A percentile compares a stretch with the other conserved stretches of the same genome.
Evolutionary conservation across 495 filamentous ascomycete genomes (phyloP).

Genomic region (Aspergillus asperescens): DNA sequence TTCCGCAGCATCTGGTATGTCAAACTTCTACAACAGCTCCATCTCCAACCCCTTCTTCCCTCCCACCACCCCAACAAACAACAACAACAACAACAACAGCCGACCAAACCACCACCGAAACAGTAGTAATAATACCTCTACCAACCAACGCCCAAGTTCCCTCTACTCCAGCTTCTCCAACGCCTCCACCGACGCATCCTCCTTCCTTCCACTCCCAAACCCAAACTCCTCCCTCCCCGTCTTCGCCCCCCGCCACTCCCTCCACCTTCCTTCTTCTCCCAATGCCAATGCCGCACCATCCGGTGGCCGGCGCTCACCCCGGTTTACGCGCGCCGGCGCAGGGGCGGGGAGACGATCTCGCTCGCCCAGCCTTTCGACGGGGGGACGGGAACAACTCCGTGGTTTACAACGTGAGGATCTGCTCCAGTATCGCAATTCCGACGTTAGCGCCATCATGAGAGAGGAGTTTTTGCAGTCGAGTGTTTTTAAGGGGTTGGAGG

Average conservation of each 20-base stretch:
- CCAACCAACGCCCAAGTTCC: slow-evolving; percentile 22
- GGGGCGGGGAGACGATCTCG: slow-evolving; percentile 20
- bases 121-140: background rate
- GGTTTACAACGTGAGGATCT: slow-evolving; percentile 37
- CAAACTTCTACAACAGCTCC: slow-evolving; percentile 32
- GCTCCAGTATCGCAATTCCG: slow-evolving; percentile 38
- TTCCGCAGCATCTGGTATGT: slow-evolving; percentile 34
- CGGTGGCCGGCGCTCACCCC: slow-evolving; percentile 14
- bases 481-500: too few species aligned
- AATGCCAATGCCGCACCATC: slow-evolving; percentile 19
- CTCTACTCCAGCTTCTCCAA: slow-evolving; percentile 32
- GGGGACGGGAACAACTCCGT: slow-evolving; percentile 33
- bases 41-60: slow-evolving; percentile 14
- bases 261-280: slow-evolving; percentile 14
- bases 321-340: slow-evolving; percentile 10
- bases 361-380: slow-evolving; percentile 27
- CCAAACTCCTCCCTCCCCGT: slow-evolving; percentile 31
- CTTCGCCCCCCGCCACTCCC: slow-evolving; percentile 33
- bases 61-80: slow-evolving; percentile 15
- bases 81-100: background rate
- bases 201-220: slow-evolving; percentile 23
- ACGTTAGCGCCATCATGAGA: slow-evolving; percentile 38
- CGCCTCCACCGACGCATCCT: slow-evolving; percentile 31
- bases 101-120: slow-evolving; percentile 7
- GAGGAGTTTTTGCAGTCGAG: slow-evolving; percentile 37